These are phyloP conservation scores for Fusarium sp. DNA, from an alignment of 2,329 filamentous ascomycete species.

Conservation along the genomic window DNA sequence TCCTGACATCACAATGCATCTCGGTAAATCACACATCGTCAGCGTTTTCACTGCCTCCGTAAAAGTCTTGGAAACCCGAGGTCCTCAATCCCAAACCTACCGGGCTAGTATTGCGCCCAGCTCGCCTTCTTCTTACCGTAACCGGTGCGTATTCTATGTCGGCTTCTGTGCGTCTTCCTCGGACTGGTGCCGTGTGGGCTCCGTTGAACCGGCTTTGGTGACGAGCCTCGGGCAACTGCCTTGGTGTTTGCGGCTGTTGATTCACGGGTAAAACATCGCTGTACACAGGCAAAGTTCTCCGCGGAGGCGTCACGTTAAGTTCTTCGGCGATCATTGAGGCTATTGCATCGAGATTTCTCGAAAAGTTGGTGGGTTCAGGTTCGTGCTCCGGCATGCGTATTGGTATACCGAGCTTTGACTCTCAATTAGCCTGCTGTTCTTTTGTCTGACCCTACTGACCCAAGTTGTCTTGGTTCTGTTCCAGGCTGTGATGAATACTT, in stretches of 20 bases:
- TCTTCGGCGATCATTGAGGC: slow-evolving; percentile 2
- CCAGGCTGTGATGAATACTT: background rate
- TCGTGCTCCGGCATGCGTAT: slow-evolving; percentile 3
- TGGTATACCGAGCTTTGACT: slow-evolving; percentile 1
- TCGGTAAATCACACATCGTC: slow-evolving; percentile 49
- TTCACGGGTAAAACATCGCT: slow-evolving; percentile 30
- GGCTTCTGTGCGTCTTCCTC: slow-evolving; percentile 15
- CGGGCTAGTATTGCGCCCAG: slow-evolving; percentile 50
- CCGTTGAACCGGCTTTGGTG: slow-evolving; percentile 42
- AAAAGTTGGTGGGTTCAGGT: background rate
- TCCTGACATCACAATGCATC: slow-evolving; percentile 14
- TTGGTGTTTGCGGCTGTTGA: slow-evolving; percentile 41
- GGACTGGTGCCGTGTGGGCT: slow-evolving; percentile 36
- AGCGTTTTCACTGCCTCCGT: slow-evolving; percentile 61
- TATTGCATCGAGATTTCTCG: background rate
- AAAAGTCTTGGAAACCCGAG: slow-evolving; percentile 60
- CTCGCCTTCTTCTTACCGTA: slow-evolving; percentile 17
- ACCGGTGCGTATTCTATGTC: slow-evolving; percentile 1
- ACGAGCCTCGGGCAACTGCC: slow-evolving; percentile 40
- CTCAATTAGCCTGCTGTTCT: slow-evolving; percentile 6
- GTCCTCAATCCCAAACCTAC: slow-evolving; percentile 54
- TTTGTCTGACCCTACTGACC: background rate
- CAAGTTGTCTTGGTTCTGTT: background rate
- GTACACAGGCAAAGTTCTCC: slow-evolving; percentile 36
- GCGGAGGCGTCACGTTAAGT: background rate